A percentile compares a stretch with the other conserved stretches of the same genome.
phyloP scores from a whole-genome alignment of 495 filamentous ascomycete genomes.

The Rhypophila decipiens region DNA sequence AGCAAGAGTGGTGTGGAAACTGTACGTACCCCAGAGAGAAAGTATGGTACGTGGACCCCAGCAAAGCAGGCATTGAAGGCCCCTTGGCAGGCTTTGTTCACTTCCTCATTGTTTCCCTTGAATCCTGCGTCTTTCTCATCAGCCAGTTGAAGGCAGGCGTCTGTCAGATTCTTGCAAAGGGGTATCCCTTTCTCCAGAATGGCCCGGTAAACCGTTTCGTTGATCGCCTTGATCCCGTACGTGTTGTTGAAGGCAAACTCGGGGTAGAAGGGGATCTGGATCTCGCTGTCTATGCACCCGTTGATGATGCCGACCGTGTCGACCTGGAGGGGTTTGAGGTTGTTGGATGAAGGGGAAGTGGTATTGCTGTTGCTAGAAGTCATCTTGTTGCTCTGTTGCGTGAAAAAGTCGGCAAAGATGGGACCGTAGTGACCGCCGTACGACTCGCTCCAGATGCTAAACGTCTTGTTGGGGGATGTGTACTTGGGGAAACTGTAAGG shows the following conservation, averaged over 20 bases:
- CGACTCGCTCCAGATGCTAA: slow-evolving; percentile 31
- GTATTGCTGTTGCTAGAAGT: slow-evolving; percentile 35
- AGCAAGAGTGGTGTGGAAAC: no score
- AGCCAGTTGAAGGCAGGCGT: neutral
- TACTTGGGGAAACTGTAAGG: slow-evolving; percentile 9
- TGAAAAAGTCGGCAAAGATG: slow-evolving; percentile 52
- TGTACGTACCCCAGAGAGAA: neutral
- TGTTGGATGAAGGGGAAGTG: slow-evolving; percentile 17
- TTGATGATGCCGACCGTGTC: slow-evolving; percentile 57
- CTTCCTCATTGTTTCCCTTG: neutral
- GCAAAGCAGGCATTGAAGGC: neutral
- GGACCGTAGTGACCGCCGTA: slow-evolving; percentile 56
- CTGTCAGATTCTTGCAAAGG: neutral
- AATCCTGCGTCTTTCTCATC: neutral
- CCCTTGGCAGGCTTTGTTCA: neutral
- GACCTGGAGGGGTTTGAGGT: slow-evolving; percentile 45
- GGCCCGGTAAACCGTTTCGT: slow-evolving; percentile 8
- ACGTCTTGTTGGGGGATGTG: slow-evolving; percentile 7
- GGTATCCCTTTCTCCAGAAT: neutral
- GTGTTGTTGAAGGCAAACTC: slow-evolving; percentile 70
- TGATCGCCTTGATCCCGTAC: slow-evolving; percentile 60
- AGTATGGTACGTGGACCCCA: neutral
- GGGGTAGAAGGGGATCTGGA: slow-evolving; percentile 60
- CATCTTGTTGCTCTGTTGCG: slow-evolving; percentile 49
- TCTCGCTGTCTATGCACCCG: slow-evolving; percentile 64